Evolutionary conservation across 139 green algal genomes (phyloP).

Genomic region (Chlorella sp.): DNA sequence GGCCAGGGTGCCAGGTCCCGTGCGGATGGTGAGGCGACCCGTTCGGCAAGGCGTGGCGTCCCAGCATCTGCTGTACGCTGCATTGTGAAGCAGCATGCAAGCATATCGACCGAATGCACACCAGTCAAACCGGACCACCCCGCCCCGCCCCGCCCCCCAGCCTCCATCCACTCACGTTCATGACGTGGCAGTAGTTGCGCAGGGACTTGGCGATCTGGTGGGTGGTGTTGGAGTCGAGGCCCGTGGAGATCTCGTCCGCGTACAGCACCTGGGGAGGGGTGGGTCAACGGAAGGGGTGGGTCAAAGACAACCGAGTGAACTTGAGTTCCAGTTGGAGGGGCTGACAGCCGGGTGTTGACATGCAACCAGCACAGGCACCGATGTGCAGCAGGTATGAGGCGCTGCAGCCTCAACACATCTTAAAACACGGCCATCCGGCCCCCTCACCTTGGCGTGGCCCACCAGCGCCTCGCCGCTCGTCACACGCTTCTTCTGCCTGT

Average conservation of each 20-base stretch:
- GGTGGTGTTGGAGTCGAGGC: constrained; percentile 67
- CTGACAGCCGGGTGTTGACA: too few species aligned
- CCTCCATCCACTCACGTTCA: constrained; percentile 8
- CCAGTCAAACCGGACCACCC: not conserved
- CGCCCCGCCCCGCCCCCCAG: not conserved
- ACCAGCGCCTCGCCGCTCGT: constrained; percentile 72
- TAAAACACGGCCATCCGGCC: too few species aligned
- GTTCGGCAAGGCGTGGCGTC: not conserved
- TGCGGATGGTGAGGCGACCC: not conserved
- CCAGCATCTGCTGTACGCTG: not conserved
- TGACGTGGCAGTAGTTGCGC: constrained; percentile 49
- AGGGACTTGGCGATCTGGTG: constrained; percentile 41
- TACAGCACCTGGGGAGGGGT: constrained; percentile 52
- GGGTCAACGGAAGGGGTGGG: too few species aligned
- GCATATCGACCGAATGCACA: too few species aligned
- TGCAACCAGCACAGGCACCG: too few species aligned
- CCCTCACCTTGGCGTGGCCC: constrained; percentile 12
- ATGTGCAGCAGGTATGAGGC: too few species aligned
- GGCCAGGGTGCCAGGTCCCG: not conserved
- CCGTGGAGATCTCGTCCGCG: constrained; percentile 64
- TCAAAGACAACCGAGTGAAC: too few species aligned
- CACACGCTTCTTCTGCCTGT: constrained; percentile 61
- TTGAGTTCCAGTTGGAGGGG: too few species aligned
- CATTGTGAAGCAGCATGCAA: not conserved
- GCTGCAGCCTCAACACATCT: too few species aligned